A percentile compares a stretch with the other conserved stretches of the same genome.
These are phyloP conservation scores for Colletotrichum orbiculare DNA, from an alignment of 2,329 filamentous ascomycete species.

Conservation along the genomic window DNA sequence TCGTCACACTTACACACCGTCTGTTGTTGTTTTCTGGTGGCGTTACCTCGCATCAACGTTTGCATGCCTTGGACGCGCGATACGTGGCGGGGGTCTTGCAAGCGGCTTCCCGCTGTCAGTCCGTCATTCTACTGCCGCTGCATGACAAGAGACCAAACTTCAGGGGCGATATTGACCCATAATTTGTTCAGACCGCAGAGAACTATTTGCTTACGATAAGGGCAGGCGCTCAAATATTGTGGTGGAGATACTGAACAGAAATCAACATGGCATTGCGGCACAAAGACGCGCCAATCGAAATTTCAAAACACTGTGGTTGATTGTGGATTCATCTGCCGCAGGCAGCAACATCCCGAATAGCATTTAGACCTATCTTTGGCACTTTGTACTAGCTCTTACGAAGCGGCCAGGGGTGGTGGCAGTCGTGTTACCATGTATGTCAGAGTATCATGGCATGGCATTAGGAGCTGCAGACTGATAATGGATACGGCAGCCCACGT, in stretches of 20 bases:
- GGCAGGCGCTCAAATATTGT: no score
- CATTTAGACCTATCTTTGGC: slow-evolving; percentile 1
- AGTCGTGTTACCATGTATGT: slow-evolving; percentile 24
- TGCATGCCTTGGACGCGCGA: neutral
- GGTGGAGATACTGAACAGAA: no score
- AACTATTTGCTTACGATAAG: no score
- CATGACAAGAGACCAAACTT: neutral
- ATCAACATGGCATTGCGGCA: no score
- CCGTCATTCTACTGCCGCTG: slow-evolving; percentile 1
- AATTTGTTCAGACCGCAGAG: no score
- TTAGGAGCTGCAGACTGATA: no score
- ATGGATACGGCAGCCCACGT: no score
- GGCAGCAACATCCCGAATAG: neutral
- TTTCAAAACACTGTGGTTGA: neutral
- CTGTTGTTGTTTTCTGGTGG: slow-evolving; percentile 14
- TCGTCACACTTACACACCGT: slow-evolving; percentile 3
- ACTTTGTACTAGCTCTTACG: slow-evolving; percentile 9
- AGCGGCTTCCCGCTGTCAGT: slow-evolving; percentile 4
- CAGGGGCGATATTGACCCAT: neutral
- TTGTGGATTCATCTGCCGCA: neutral
- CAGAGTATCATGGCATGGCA: slow-evolving; percentile 30
- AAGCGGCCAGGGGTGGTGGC: slow-evolving; percentile 3
- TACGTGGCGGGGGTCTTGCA: neutral
- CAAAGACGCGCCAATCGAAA: no score
- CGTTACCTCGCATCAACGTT: slow-evolving; percentile 10